Base-by-base conservation (phyloP, 352 stramenopile species). In the Blastocystis sp. region DNA sequence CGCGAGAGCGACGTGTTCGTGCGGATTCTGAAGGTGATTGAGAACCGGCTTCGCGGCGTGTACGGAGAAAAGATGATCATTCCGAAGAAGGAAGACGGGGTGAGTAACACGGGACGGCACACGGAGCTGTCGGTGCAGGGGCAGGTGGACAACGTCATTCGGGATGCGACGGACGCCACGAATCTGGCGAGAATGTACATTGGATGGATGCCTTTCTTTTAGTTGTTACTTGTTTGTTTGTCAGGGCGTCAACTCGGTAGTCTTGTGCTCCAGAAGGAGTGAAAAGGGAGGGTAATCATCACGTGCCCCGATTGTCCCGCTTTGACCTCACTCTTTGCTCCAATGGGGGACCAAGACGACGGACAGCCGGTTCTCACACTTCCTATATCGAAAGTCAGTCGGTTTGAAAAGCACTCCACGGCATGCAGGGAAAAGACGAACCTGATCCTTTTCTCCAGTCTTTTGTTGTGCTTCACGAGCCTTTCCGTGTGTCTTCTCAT, bases 101-200 rank as follows among this genome's bases (percentile, higher is more conserved):
- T 69, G 41, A 34, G 28, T 0, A 87, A 78, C 71, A 60, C 77
- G 19, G 65, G 38, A 2, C 0, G 40, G 52, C 62, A 87, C 43
- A 87, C 65, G n/a, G 65, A 77, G 17, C 91, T 98, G 11, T 97
- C 94, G 23, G 94, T 98, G 2, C 92, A 95, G 88, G 95, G 95
- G 11, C 94, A 97, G 91, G 94, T 96, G 21, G 93, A 97, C 81
- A 95, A 95, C 60, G 92, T 98, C 43, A 97, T 98, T 80, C 91
- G 96, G 48, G 95, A 97, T 88, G 94, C 95, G 17, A 97, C 94
- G 0, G 92, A 93, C 5, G 91, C 94, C 61, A 93, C 95, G 88
- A 98, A 98, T 80, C 92, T 97, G 52, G 93, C 93, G 41, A 93
- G 96, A 89, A 97, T 98, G 94, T 98, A 97, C 90, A 95, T 97